Evolutionary conservation across 768 basidiomycete species (phyloP).

Genomic region (Roridomyces roridus): DNA sequence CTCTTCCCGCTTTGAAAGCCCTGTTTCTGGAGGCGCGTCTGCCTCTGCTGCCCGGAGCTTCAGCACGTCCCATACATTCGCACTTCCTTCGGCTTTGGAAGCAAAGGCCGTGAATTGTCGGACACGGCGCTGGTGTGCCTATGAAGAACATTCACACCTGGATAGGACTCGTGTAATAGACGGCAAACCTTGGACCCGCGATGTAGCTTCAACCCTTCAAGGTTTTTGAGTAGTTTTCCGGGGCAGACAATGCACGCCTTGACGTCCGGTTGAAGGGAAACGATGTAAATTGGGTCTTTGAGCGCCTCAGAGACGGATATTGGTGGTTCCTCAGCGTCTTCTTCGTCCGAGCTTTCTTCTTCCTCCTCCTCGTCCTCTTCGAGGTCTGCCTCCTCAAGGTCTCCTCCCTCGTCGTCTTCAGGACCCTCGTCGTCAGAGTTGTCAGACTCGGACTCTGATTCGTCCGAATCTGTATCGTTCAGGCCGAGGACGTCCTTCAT

Average conservation of each 20-base stretch:
- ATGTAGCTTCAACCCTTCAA: constrained; percentile 62
- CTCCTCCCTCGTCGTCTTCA: constrained; percentile 27
- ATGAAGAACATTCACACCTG: constrained; percentile 12
- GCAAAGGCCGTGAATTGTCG: constrained; percentile 53
- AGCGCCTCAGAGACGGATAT: constrained; percentile 67
- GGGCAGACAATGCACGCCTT: constrained; percentile 74
- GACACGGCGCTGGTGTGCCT: constrained; percentile 69
- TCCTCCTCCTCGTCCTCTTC: constrained; percentile 29
- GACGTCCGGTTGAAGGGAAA: constrained; percentile 59
- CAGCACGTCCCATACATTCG: constrained; percentile 56
- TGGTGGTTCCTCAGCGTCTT: constrained; percentile 42
- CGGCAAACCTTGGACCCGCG: constrained; percentile 62
- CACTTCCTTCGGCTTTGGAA: constrained; percentile 43
- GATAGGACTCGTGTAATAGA: constrained; percentile 16
- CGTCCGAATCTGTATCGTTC: constrained; percentile 79
- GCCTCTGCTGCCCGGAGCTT: constrained; percentile 34
- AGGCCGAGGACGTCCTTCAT: constrained; percentile 68
- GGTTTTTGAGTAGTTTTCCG: constrained; percentile 70
- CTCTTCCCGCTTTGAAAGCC: constrained; percentile 65
- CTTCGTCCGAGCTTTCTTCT: constrained; percentile 33
- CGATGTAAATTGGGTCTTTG: constrained; percentile 65
- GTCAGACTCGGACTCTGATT: constrained; percentile 60
- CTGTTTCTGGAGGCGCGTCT: constrained; percentile 25
- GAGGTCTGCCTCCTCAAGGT: constrained; percentile 19
- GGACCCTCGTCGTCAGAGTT: constrained; percentile 23